These are phyloP conservation scores for Ustilago lituana DNA, from an alignment of 1,284 basidiomycete genomes.

Conservation along the genomic window DNA sequence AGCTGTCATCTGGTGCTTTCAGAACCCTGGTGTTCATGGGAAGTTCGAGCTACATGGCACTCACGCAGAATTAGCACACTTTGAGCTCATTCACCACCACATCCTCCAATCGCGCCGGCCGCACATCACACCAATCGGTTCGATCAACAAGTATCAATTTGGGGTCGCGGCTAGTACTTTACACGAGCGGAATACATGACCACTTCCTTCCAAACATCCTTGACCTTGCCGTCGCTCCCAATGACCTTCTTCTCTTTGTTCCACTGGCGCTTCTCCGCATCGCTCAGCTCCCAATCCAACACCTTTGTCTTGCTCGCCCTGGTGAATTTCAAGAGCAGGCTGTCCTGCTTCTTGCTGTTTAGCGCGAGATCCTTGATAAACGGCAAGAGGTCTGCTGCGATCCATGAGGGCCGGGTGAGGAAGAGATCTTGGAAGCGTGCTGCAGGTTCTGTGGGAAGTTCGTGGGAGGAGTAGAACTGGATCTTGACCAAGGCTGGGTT, in stretches of 20 bases:
- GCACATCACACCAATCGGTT: too few relatives aligned
- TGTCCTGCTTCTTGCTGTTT: slow-evolving; percentile 46
- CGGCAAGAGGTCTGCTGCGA: slow-evolving; percentile 67
- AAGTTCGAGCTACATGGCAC: too few relatives aligned
- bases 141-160: too few relatives aligned
- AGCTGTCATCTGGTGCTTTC: too few relatives aligned
- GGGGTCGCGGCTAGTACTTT: slow-evolving; percentile 27
- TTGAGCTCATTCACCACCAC: too few relatives aligned
- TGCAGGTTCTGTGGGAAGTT: slow-evolving; percentile 58
- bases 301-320: slow-evolving; percentile 47
- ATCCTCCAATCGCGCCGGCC: too few relatives aligned
- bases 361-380: slow-evolving; percentile 54
- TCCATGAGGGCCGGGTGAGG: slow-evolving; percentile 56
- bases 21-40: too few relatives aligned
- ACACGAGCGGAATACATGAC: slow-evolving; percentile 48
- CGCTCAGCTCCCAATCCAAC: slow-evolving; percentile 31
- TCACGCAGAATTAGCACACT: too few relatives aligned
- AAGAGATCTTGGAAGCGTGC: slow-evolving; percentile 65
- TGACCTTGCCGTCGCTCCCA: slow-evolving; percentile 18
- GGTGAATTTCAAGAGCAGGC: slow-evolving; percentile 54
- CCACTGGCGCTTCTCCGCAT: slow-evolving; percentile 31
- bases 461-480: slow-evolving; percentile 57
- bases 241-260: slow-evolving; percentile 40
- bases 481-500: slow-evolving; percentile 35
- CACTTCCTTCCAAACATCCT: slow-evolving; percentile 33